Conservation (phyloP, 768 basidiomycete species). For the Plicaturopsis crispa region DNA sequence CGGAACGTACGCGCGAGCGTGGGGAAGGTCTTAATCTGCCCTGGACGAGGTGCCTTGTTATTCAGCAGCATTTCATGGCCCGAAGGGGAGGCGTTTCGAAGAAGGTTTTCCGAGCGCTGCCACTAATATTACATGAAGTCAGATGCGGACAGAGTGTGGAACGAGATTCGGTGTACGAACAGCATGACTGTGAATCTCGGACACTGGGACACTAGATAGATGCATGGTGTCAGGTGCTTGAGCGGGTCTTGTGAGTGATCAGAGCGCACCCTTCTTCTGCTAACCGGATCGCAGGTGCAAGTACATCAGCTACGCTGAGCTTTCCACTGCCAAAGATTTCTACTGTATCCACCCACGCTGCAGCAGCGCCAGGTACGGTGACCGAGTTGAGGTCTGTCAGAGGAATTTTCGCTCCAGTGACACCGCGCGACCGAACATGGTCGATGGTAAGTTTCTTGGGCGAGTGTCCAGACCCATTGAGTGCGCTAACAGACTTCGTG, state of each 20-base stretch:
- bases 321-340: conserved; percentile 76
- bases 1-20: conserved; percentile 82
- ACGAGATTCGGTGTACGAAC: conserved; percentile 27
- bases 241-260: not conserved
- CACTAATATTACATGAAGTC: no score
- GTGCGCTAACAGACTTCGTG: conserved; percentile 72
- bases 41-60: conserved; percentile 76
- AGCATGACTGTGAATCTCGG: conserved; percentile 64
- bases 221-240: not conserved
- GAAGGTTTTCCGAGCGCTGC: conserved; percentile 48
- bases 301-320: conserved; percentile 52
- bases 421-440: conserved; percentile 59
- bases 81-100: conserved; percentile 82
- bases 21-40: conserved; percentile 76
- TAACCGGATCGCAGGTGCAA: conserved; percentile 84
- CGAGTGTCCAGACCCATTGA: conserved; percentile 90
- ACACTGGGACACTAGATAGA: conserved; percentile 68
- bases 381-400: conserved; percentile 80
- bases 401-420: conserved; percentile 65
- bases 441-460: conserved; percentile 76
- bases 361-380: conserved; percentile 90
- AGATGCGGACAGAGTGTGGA: conserved; percentile 5
- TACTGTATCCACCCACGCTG: conserved; percentile 91
- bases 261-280: conserved; percentile 81
- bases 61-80: conserved; percentile 81